Percentiles rank a stretch among this genome's conserved stretches.
These are phyloP conservation scores for Stropharia rugosoannulata DNA, from an alignment of 768 basidiomycete genomes.

Conservation along the genomic window DNA sequence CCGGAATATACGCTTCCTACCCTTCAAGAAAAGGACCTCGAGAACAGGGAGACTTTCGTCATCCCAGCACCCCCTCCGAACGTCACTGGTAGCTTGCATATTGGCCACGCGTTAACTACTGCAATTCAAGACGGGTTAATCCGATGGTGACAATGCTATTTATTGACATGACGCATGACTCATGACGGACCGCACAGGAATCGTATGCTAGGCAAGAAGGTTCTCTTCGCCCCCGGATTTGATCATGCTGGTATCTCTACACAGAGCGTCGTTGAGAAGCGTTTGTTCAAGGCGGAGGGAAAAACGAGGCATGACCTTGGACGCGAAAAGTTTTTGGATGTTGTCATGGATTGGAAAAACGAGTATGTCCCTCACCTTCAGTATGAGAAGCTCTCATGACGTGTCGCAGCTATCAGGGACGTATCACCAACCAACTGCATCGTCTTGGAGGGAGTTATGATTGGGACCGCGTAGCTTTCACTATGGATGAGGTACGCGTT, in stretches of 20 bases:
- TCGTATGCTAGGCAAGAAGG: slow-evolving; percentile 93
- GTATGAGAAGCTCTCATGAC: not conserved
- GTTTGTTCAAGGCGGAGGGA: slow-evolving; percentile 80
- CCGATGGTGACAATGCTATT: slow-evolving; percentile 70
- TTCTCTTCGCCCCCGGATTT: slow-evolving; percentile 90
- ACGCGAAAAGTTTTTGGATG: slow-evolving; percentile 85
- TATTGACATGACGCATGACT: not conserved
- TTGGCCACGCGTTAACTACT: slow-evolving; percentile 90
- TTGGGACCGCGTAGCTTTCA: slow-evolving; percentile 94
- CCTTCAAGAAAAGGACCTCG: slow-evolving; percentile 57
- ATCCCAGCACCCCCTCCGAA: slow-evolving; percentile 94
- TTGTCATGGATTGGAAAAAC: slow-evolving; percentile 96
- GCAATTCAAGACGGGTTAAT: slow-evolving; percentile 89
- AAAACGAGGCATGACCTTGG: slow-evolving; percentile 93
- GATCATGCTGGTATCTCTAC: slow-evolving; percentile 99
- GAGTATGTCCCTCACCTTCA: slow-evolving; percentile 55
- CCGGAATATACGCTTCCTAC: slow-evolving; percentile 53
- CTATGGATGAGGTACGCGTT: slow-evolving; percentile 79
- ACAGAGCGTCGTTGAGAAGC: slow-evolving; percentile 95
- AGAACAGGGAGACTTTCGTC: slow-evolving; percentile 65
- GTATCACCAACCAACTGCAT: slow-evolving; percentile 86
- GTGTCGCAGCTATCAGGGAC: slow-evolving; percentile 74
- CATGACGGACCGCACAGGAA: slow-evolving; percentile 52
- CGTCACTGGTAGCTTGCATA: slow-evolving; percentile 93
- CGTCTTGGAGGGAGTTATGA: slow-evolving; percentile 93